phyloP scores from a whole-genome alignment of 2,329 filamentous ascomycete genomes.

The Pseudogymnoascus sp. region DNA sequence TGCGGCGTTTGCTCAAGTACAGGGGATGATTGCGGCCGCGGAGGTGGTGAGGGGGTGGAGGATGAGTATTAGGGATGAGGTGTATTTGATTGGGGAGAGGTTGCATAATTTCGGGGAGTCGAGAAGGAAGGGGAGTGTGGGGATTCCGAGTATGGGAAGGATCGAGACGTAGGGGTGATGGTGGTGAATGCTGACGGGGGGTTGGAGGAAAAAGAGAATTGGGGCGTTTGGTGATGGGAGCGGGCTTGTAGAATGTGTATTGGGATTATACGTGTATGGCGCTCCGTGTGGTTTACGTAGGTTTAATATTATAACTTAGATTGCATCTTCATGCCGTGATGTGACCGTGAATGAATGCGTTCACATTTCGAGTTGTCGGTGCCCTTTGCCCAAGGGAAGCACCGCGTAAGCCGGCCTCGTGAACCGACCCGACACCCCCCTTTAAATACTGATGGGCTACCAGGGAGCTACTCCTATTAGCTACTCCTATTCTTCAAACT shows the following conservation, averaged over 20 bases:
- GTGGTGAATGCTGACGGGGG: not conserved
- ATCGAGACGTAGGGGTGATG: slow-evolving; percentile 22
- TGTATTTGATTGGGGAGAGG: slow-evolving; percentile 89
- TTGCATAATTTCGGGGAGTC: slow-evolving; percentile 82
- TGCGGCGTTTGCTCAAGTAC: slow-evolving; percentile 31
- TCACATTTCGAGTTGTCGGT: no score
- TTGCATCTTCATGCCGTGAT: not conserved
- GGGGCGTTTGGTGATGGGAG: slow-evolving; percentile 3
- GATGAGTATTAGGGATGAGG: slow-evolving; percentile 79
- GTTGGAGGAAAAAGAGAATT: not conserved
- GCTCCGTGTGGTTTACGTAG: not conserved
- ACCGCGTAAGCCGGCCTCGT: no score
- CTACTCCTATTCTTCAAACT: no score
- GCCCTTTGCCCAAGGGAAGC: no score
- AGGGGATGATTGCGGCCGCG: slow-evolving; percentile 43
- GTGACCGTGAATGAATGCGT: no score
- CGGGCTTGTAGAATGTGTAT: not conserved
- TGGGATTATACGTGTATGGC: not conserved
- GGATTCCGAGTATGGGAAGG: slow-evolving; percentile 20
- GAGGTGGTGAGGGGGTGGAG: slow-evolving; percentile 68
- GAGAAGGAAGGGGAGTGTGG: slow-evolving; percentile 11
- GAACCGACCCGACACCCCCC: no score
- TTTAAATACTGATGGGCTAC: no score
- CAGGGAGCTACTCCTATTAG: no score
- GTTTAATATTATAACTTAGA: not conserved